Evolutionary conservation across 192 early-diverging fungal species (phyloP), one percentile per base, ranked within the genome.

Genomic region (Gamsiella multidivaricata): DNA sequence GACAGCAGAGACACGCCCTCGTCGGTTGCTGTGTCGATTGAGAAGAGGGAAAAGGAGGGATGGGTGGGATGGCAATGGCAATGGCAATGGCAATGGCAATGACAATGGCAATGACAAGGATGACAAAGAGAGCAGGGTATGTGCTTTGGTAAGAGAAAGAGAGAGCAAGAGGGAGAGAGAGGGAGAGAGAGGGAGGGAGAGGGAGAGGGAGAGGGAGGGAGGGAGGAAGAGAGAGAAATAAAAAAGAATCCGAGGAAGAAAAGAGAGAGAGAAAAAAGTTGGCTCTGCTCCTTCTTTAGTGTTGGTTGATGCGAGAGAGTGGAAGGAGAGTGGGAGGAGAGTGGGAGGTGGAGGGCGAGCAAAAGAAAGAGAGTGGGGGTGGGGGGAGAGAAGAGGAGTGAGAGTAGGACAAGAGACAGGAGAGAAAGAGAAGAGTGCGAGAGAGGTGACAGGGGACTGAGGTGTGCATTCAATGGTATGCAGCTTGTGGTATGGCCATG

Each of bases 11-110:
- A n/a, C n/a, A n/a, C n/a, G n/a, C n/a, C 59, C 59, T 32, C 59
- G 43, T 45, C 59, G 31, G 43, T 61, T 43, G 59, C 59, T 25
- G 15, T 55, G 6, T n/a, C n/a, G n/a, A 36, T 34, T 51, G 43
- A 33, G 54, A 18, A 29, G 54, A 37, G 54, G 26, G 26, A n/a
- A 15, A 61, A 47, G 18, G 47, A 50, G 37, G 22, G 28, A 49
- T 33, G 41, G 58, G 29, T 0, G 34, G 0, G 23, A 23, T n/a
- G n/a, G n/a, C n/a, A n/a, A n/a, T n/a, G 26, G 32, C 31, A 32
- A 33, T 55, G 54, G 31, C 33, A 15, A 17, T 52, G 50, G 47
- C 8, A 25, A 22, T 47, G 45, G 18, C 22, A 20, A 20, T 47
- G 18, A 47, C 14, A 12, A 12, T 7, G 20, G 26, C 11, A 29